These are phyloP conservation scores for Phytophthora litchii DNA, from an alignment of 352 stramenopile genomes.

Conservation along the genomic window DNA sequence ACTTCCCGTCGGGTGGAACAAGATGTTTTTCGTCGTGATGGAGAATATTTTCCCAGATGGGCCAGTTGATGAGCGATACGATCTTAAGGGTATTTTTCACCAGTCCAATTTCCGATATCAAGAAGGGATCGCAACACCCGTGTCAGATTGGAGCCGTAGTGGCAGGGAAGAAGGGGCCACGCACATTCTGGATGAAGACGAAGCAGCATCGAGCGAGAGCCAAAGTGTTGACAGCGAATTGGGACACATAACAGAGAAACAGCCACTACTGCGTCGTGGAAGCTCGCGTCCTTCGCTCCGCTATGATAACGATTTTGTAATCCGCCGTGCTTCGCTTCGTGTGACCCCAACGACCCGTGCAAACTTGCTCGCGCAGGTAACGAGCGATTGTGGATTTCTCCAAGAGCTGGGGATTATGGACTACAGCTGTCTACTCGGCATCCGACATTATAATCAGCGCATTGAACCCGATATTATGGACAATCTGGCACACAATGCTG, in stretches of 20 bases:
- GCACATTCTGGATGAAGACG: conserved; percentile 28
- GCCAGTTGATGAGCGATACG: conserved; percentile 80
- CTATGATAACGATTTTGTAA: conserved; percentile 85
- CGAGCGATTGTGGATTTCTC: conserved; percentile 83
- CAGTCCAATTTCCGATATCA: conserved; percentile 59
- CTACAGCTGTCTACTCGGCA: conserved; percentile 85
- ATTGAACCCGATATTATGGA: conserved; percentile 58
- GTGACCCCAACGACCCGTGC: conserved; percentile 77
- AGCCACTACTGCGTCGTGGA: conserved; percentile 59
- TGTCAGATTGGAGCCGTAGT: conserved; percentile 43
- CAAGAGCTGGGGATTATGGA: conserved; percentile 90
- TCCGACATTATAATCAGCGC: conserved; percentile 58
- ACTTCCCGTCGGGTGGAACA: conserved; percentile 89
- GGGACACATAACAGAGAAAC: conserved; percentile 47
- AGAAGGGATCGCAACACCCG: conserved; percentile 45
- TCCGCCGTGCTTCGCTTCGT: conserved; percentile 60
- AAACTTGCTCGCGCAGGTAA: conserved; percentile 81
- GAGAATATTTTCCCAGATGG: conserved; percentile 86
- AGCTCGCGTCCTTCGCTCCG: conserved; percentile 66
- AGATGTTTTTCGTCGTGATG: conserved; percentile 92
- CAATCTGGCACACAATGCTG: conserved; percentile 73
- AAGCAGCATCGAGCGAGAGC: conserved; percentile 33
- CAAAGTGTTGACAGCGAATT: conserved; percentile 41
- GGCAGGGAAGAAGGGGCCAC: conserved; percentile 32
- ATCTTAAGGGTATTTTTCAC: conserved; percentile 86